Base-by-base conservation (phyloP, 768 basidiomycete genomes). In the Lenzites betulinus region DNA sequence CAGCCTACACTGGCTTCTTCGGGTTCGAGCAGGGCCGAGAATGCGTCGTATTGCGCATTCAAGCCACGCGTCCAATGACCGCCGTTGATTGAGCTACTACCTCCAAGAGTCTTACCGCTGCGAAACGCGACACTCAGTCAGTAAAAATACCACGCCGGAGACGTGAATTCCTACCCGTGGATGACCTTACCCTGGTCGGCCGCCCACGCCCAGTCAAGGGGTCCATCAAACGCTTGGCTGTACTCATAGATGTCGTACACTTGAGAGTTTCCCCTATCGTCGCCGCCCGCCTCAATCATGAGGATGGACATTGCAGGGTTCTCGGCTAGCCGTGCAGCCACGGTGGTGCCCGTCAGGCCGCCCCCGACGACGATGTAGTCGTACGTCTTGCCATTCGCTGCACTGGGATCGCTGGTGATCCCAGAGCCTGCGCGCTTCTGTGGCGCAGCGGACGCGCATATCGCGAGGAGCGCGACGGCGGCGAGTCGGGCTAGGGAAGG, bases 241-340 rank as follows among this genome's bases (percentile, higher is more conserved):
- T 79, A 83, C 30, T 71, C 64, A 60, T 81, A 78, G 20, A 82
- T 74, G 56, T 83, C 79, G 56, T 77, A 81, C 1, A 83, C 76
- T 13, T 73, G 68, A 1, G 77, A 70, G 62, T 82, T 77, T 6
- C 71, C 70, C 23, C 81, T 74, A 62, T 81, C 70, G 62, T 83
- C 82, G 7, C 69, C 74, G 1, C 84, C 83, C 2, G 78, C 83
- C 67, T 85, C 84, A 46, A 85, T 74, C 58, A 83, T 68, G 4
- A 83, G 74, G 0, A 85, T 76, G 11, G 76, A 75, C 42, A 77
- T 69, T 0, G 67, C 60, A 4, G 77, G 63, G 54, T 83, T 74
- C 65, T 83, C 81, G 0, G 81, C 69, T 12, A 84, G 73, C 12
- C 82, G 73, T 12, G 74, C 74, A 23, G 83, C 80, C 39, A 85